Evolutionary conservation across 2,329 filamentous ascomycete genomes (phyloP).

Genomic region (Teratosphaeria gauchensis): DNA sequence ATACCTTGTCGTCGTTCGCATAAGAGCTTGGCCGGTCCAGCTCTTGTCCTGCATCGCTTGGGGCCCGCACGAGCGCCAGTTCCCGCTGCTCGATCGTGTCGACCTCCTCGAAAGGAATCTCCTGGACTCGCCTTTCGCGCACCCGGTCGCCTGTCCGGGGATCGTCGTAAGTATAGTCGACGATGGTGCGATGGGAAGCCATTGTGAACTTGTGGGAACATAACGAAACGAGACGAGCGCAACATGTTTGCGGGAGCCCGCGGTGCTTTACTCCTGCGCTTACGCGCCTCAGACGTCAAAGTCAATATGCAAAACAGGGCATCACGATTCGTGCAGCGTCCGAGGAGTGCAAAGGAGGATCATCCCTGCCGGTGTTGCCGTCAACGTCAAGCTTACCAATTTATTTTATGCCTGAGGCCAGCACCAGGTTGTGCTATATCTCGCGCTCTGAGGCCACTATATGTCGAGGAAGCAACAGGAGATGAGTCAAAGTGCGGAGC

Average conservation of each 20-base stretch:
- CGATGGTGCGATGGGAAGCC: background rate
- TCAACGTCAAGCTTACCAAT: background rate
- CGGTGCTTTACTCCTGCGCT: background rate
- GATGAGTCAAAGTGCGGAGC: too few species aligned
- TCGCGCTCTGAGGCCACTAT: too few species aligned
- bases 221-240: background rate
- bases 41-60: background rate
- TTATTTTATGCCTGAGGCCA: background rate
- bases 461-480: background rate
- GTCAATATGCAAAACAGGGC: background rate
- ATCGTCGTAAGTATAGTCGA: slow-evolving; percentile 7
- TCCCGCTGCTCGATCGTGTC: slow-evolving; percentile 6
- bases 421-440: too few species aligned
- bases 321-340: background rate
- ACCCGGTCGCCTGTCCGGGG: slow-evolving; percentile 2
- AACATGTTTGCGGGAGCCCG: background rate
- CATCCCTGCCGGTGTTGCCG: background rate
- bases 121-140: slow-evolving; percentile 6
- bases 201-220: background rate
- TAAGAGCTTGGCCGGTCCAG: background rate
- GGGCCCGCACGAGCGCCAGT: slow-evolving; percentile 4
- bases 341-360: background rate
- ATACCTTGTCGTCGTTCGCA: background rate
- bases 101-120: slow-evolving; percentile 9
- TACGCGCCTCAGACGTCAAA: background rate